Evolutionary conservation across 352 stramenopile genomes (phyloP).

Genomic region (Globisporangium middletonii): DNA sequence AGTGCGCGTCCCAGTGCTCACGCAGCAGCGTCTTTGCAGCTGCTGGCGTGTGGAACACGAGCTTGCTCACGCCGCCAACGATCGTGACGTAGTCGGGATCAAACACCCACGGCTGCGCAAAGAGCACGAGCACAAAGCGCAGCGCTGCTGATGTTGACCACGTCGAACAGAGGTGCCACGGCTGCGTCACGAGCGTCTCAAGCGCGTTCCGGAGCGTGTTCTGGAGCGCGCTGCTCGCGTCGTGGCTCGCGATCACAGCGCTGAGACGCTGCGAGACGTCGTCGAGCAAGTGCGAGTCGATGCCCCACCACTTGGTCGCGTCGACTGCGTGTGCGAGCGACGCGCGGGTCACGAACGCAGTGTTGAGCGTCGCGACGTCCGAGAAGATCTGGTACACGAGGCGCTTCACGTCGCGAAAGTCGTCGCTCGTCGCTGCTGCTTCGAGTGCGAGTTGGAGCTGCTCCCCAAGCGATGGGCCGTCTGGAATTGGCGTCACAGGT

Average conservation of each 20-base stretch:
- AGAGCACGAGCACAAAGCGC: constrained; percentile 68
- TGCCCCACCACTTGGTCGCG: constrained; percentile 40
- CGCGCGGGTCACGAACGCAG: constrained; percentile 27
- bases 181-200: constrained; percentile 57
- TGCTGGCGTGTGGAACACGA: constrained; percentile 57
- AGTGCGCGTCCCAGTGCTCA: constrained; percentile 47
- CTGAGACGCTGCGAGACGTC: constrained; percentile 44
- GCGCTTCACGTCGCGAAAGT: constrained; percentile 51
- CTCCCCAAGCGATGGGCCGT: constrained; percentile 21
- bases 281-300: constrained; percentile 35
- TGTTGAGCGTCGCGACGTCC: constrained; percentile 44
- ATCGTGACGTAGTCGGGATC: constrained; percentile 74
- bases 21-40: constrained; percentile 48
- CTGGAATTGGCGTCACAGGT: not conserved
- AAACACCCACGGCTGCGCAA: constrained; percentile 69
- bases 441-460: constrained; percentile 39
- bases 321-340: constrained; percentile 3
- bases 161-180: constrained; percentile 72
- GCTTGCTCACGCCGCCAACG: constrained; percentile 54
- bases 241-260: constrained; percentile 21
- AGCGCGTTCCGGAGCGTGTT: constrained; percentile 74
- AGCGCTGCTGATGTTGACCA: constrained; percentile 39
- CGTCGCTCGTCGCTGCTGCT: constrained; percentile 26
- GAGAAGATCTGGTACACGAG: constrained; percentile 72
- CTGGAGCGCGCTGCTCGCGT: constrained; percentile 39